Conservation (phyloP, 2,329 filamentous ascomycete species). For the Fusarium algeriense region DNA sequence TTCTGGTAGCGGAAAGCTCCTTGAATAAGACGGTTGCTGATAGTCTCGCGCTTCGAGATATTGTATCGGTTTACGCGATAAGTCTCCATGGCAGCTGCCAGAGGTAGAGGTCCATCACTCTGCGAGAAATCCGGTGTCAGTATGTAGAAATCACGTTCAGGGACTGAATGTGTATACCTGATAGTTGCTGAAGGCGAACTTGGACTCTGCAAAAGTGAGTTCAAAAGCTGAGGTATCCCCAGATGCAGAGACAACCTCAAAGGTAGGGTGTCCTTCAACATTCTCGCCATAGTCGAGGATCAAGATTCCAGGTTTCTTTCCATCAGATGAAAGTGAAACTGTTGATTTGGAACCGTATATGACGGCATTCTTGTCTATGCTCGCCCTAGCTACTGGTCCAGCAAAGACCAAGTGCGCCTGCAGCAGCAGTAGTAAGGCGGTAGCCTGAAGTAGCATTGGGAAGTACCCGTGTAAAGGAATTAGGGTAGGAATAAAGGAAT, state of each 20-base stretch:
- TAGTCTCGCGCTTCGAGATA: background rate
- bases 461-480: rapidly evolving
- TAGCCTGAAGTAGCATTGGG: background rate
- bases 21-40: background rate
- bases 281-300: background rate
- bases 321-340: background rate
- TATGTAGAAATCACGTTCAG: rapidly evolving
- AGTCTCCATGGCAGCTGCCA: slow-evolving; percentile 6
- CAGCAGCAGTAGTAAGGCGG: background rate
- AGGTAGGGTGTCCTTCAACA: background rate
- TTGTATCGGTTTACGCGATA: slow-evolving; percentile 5
- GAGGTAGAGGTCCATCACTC: background rate
- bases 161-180: background rate
- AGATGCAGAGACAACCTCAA: background rate
- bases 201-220: background rate
- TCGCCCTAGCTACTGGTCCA: background rate
- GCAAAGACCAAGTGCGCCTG: background rate
- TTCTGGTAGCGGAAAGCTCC: slow-evolving; percentile 11
- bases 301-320: background rate
- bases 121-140: rapidly evolving
- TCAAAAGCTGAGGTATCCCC: background rate
- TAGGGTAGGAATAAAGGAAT: background rate
- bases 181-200: background rate
- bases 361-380: background rate
- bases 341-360: background rate